Evolutionary conservation across 1,139 yeast genomes (phyloP), one percentile per base, ranked within the genome.

Genomic region (Geotrichum restrictum): DNA sequence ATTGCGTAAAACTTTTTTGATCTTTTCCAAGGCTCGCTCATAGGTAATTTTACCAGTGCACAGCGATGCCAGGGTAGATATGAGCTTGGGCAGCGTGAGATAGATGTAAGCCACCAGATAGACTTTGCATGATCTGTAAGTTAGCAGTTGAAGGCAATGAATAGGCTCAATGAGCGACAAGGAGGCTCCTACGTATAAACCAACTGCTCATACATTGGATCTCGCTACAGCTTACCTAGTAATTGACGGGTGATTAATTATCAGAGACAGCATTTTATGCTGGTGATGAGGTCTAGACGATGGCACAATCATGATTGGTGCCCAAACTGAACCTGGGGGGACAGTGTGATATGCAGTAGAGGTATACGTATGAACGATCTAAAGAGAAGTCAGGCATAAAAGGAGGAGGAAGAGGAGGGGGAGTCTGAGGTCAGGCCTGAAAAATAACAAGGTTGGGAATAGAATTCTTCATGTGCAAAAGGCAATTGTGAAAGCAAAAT

Each of bases 91-190:
- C 2, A 72, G 53, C 10, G 68, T 62, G 27, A 72, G 69, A 55
- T 71, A 74, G 19, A 70, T 49, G 56, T 73, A 73, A 2, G 77
- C 73, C n/a, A 72, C 65, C 7, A 65, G 39, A 54, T 69, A 72
- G 1, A 74, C 73, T 37, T 65, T 65, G 6, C 57, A 57, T 1
- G 67, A 54, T 21, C 63, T 62, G 42, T 10, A 24, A 5, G 8
- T 24, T 24, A 24, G 29, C 29, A 24, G 29, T 24, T 24, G 29
- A 24, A 24, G 29, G 29, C 7, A 24, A 24, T 16, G 41, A 37
- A 5, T n/a, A n/a, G 10, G 22, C 10, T 7, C 7, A 14, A 14
- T 18, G 27, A 7, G 41, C n/a, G 4, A 18, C 13, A 7, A 37
- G 22, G 27, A 13, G 14, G 39, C n/a, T 36, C 14, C n/a, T n/a